Evolutionary conservation across 129 eudicot genomes (phyloP).

Genomic region (Lactuca saligna): DNA sequence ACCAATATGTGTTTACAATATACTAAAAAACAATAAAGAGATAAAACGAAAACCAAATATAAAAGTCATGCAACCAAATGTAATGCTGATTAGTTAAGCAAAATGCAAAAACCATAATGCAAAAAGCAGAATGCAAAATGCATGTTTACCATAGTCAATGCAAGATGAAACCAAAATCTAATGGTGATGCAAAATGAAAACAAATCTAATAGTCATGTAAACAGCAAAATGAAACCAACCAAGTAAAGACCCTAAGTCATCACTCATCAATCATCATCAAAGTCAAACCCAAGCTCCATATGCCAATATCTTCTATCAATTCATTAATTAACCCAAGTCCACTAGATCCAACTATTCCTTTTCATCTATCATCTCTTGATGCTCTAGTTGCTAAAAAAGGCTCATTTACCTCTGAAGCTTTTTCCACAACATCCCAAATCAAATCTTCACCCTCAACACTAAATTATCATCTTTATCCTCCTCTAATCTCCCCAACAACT

Average conservation of each 20-base stretch:
- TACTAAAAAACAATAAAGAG: too few species aligned
- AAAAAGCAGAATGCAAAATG: too few species aligned
- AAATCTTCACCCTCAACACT: background rate
- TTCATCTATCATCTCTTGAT: background rate
- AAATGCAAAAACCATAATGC: too few species aligned
- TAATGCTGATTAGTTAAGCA: too few species aligned
- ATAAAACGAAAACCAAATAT: too few species aligned
- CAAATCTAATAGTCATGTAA: too few species aligned
- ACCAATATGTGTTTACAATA: too few species aligned
- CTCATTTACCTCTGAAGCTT: background rate
- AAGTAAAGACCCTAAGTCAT: background rate
- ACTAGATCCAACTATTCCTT: background rate
- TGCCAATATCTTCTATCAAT: background rate
- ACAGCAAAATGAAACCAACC: too few species aligned
- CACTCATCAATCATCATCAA: background rate
- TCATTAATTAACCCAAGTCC: background rate
- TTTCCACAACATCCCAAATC: background rate
- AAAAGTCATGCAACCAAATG: too few species aligned
- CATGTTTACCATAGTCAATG: too few species aligned
- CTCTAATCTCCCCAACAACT: background rate
- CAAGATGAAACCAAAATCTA: too few species aligned
- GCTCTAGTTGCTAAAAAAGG: background rate
- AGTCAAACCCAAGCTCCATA: background rate
- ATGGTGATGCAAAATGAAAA: too few species aligned
- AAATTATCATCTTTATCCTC: background rate